Percentiles rank a stretch among this genome's conserved stretches.
These are phyloP conservation scores for Kwoniella dendrophila DNA, from an alignment of 768 basidiomycete species.

Conservation along the genomic window DNA sequence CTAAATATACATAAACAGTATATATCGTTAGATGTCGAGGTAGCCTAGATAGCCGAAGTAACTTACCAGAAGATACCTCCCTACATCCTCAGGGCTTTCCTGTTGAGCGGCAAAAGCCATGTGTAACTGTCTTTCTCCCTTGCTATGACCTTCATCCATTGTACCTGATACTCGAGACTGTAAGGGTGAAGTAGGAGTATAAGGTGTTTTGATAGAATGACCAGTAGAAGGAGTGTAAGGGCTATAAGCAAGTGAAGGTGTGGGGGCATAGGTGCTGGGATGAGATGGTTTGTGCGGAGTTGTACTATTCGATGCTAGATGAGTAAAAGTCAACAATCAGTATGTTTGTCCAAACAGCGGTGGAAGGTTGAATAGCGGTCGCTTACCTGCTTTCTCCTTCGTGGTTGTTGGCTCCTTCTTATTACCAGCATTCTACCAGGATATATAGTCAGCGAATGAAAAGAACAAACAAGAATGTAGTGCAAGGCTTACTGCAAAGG, in stretches of 20 bases:
- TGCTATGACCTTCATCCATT: background rate
- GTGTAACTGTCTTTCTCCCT: background rate
- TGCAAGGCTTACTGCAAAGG: background rate
- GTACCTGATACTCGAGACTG: background rate
- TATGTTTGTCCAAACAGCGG: too few relatives aligned
- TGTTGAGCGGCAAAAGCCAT: background rate
- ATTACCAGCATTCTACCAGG: background rate
- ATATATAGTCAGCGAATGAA: background rate
- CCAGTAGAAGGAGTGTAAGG: slow-evolving; percentile 11
- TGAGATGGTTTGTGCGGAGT: slow-evolving; percentile 12
- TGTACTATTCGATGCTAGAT: background rate
- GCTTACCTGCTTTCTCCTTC: slow-evolving; percentile 21
- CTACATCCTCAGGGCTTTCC: slow-evolving; percentile 29
- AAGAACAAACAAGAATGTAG: background rate
- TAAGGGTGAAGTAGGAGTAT: slow-evolving; percentile 19
- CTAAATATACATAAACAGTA: slow-evolving; percentile 1
- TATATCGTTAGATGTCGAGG: background rate
- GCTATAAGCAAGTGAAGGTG: background rate
- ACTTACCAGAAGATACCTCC: slow-evolving; percentile 37
- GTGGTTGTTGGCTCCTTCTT: slow-evolving; percentile 2
- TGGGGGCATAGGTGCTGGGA: background rate
- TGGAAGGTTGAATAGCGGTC: background rate
- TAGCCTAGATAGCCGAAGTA: background rate
- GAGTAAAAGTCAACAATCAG: too few relatives aligned
- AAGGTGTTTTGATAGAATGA: slow-evolving; percentile 3